Conservation (phyloP, 306 rosid species). For the Vigna angularis region DNA sequence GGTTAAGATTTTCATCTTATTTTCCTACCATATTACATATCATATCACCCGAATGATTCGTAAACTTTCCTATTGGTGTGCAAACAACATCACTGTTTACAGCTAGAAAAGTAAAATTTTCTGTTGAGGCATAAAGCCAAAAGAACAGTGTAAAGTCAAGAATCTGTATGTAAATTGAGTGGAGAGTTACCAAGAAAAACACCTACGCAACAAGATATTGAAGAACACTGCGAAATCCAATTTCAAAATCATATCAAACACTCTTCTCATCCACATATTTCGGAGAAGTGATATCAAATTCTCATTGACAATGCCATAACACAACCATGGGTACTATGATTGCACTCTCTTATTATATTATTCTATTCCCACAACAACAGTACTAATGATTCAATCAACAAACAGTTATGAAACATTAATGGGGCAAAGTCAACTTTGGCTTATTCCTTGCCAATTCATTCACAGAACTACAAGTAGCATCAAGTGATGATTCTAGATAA, state of each 20-base stretch:
- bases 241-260: slow-evolving; percentile 33
- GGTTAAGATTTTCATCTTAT: no score
- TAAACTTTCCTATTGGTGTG: background rate
- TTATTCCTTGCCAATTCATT: slow-evolving; percentile 26
- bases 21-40: background rate
- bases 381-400: slow-evolving; percentile 24
- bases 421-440: slow-evolving; percentile 35
- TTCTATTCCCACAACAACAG: slow-evolving; percentile 55
- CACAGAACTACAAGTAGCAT: background rate
- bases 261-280: background rate
- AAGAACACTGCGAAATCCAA: slow-evolving; percentile 1
- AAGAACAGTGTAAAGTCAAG: background rate
- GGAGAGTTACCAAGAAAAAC: background rate
- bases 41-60: background rate
- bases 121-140: background rate
- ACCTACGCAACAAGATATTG: background rate
- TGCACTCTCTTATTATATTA: background rate
- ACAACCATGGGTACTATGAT: slow-evolving; percentile 28
- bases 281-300: slow-evolving; percentile 37
- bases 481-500: slow-evolving; percentile 28
- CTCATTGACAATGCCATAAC: slow-evolving; percentile 43
- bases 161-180: background rate
- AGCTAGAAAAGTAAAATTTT: background rate
- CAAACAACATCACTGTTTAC: background rate
- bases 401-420: slow-evolving; percentile 12